Percentiles rank a stretch among this genome's conserved stretches.
Conservation (phyloP, 2,329 filamentous ascomycete species). For the Coleophoma crateriformis region DNA sequence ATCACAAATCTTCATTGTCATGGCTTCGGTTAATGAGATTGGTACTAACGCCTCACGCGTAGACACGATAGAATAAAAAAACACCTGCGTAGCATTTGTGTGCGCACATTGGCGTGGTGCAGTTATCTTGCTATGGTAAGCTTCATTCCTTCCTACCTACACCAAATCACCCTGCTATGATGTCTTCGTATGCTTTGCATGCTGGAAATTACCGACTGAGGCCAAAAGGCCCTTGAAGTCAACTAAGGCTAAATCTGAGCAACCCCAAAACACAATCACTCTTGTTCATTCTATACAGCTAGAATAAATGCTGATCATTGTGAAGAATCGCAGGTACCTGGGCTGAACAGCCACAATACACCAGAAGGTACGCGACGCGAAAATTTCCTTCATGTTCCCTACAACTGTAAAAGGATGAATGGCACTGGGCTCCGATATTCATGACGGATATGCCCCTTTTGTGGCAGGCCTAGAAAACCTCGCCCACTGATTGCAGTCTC, state of each 20-base stretch:
- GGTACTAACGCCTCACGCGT: no score
- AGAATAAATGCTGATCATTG: conserved; percentile 6
- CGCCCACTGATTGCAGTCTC: conserved; percentile 72
- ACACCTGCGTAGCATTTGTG: no score
- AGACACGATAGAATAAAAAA: no score
- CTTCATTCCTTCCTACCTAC: no score
- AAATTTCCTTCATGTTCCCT: conserved; percentile 1
- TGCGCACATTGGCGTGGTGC: no score
- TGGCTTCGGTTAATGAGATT: no score
- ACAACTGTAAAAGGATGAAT: conserved; percentile 62
- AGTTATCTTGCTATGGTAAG: no score
- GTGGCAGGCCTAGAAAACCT: conserved; percentile 99
- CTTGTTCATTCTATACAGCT: conserved; percentile 4
- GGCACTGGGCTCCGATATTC: conserved; percentile 96
- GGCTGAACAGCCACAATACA: background rate
- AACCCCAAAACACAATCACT: conserved; percentile 13
- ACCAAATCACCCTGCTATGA: conserved; percentile 17
- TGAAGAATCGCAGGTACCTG: background rate
- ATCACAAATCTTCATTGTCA: background rate
- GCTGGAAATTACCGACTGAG: conserved; percentile 98
- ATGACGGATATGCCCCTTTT: conserved; percentile 83
- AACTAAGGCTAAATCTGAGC: conserved; percentile 84
- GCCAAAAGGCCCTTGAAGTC: conserved; percentile 63
- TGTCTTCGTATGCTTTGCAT: conserved; percentile 31
- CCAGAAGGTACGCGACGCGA: conserved; percentile 1